Evolutionary conservation across 768 basidiomycete species (phyloP).

Genomic region (Podaxis rugospora): DNA sequence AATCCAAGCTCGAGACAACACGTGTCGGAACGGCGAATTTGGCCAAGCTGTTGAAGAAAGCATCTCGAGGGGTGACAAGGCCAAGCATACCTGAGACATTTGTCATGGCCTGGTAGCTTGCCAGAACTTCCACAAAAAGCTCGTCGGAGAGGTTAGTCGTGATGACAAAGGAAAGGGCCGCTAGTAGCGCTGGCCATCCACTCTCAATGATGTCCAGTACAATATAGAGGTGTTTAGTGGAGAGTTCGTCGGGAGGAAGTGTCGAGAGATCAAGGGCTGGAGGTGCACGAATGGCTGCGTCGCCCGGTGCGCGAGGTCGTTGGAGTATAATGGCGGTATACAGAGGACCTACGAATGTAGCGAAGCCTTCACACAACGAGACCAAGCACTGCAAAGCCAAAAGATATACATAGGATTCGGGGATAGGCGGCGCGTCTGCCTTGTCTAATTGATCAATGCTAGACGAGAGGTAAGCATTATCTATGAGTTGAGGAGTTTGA

Average conservation of each 20-base stretch:
- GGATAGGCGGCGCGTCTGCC: constrained; percentile 89
- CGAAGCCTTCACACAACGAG: constrained; percentile 83
- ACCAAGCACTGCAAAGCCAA: constrained; percentile 86
- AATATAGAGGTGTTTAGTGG: constrained; percentile 53
- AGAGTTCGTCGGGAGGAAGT: constrained; percentile 44
- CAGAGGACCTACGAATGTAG: constrained; percentile 67
- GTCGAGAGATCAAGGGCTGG: constrained; percentile 62
- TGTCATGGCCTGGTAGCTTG: constrained; percentile 78
- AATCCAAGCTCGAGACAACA: constrained; percentile 81
- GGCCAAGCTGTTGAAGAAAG: constrained; percentile 86
- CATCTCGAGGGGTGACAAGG: constrained; percentile 83
- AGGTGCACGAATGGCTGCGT: constrained; percentile 65
- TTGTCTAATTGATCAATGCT: constrained; percentile 99
- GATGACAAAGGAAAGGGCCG: constrained; percentile 85
- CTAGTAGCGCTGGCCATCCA: constrained; percentile 91
- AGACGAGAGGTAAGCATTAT: constrained; percentile 7
- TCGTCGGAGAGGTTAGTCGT: constrained; percentile 89
- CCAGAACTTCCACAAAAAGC: constrained; percentile 83
- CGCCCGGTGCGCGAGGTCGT: constrained; percentile 56
- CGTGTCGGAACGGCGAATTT: constrained; percentile 89
- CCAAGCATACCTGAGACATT: constrained; percentile 89
- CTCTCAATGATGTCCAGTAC: constrained; percentile 78
- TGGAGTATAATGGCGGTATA: constrained; percentile 71
- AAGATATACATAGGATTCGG: constrained; percentile 91
- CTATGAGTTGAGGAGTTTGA: not conserved